phyloP scores from a whole-genome alignment of 2,329 filamentous ascomycete species.

The Fusarium stilboides region DNA sequence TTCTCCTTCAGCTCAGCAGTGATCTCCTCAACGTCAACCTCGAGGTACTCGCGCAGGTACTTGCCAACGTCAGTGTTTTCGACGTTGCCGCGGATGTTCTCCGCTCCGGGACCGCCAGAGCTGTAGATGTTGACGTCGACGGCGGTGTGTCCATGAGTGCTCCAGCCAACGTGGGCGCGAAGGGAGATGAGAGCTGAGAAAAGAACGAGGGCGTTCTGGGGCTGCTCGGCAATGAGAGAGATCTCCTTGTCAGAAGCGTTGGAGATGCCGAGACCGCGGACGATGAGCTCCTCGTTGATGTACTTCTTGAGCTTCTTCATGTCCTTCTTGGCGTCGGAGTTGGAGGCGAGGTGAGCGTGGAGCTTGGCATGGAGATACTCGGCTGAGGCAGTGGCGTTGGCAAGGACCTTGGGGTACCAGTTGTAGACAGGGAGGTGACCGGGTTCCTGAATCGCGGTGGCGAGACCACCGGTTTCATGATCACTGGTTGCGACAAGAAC shows the following conservation, averaged over 20 bases:
- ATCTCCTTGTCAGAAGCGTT: slow-evolving; percentile 83
- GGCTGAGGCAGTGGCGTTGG: slow-evolving; percentile 81
- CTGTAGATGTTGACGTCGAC: slow-evolving; percentile 98
- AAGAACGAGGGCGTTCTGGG: slow-evolving; percentile 67
- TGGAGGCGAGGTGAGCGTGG: slow-evolving; percentile 67
- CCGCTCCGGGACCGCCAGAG: slow-evolving; percentile 75
- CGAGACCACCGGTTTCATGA: slow-evolving; percentile 94
- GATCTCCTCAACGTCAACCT: slow-evolving; percentile 82
- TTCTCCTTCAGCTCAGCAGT: slow-evolving; percentile 81
- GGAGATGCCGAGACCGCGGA: slow-evolving; percentile 80
- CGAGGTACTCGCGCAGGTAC: slow-evolving; percentile 85
- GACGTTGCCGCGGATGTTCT: slow-evolving; percentile 83
- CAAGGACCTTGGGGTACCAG: slow-evolving; percentile 88
- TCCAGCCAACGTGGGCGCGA: slow-evolving; percentile 93
- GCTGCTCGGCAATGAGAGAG: slow-evolving; percentile 71
- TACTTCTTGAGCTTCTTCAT: slow-evolving; percentile 69
- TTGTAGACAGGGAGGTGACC: slow-evolving; percentile 70
- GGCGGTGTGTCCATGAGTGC: slow-evolving; percentile 91
- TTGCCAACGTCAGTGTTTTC: slow-evolving; percentile 94
- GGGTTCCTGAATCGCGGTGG: slow-evolving; percentile 79
- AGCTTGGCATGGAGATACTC: slow-evolving; percentile 79
- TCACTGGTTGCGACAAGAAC: slow-evolving; percentile 93
- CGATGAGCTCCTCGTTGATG: slow-evolving; percentile 77
- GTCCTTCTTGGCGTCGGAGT: slow-evolving; percentile 51
- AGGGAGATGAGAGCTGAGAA: slow-evolving; percentile 91